Base-by-base conservation (phyloP, 2,329 filamentous ascomycete species). In the Penicillium sp. region DNA sequence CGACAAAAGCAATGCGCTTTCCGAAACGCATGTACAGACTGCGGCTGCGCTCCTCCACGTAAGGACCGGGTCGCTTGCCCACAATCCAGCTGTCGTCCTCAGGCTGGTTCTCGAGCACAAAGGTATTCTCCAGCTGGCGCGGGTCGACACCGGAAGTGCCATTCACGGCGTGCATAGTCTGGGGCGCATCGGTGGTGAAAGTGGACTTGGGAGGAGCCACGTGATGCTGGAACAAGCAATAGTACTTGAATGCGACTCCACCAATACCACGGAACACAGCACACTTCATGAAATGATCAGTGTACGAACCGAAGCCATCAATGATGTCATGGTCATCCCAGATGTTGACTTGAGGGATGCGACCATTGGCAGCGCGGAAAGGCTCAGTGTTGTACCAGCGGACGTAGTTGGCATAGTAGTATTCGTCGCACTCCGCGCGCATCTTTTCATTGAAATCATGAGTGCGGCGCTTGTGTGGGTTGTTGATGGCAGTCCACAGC, bases 131-230 rank as follows among this genome's bases (percentile, higher is more conserved):
- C 27, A 91, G 76, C 73, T 96, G 92, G 27, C 82, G 82, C 1
- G 86, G 83, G 65, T 96, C 90, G 2, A 73, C 71, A 9, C 79
- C 79, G 6, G 84, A 77, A 4, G 74, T 76, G 8, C 81, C 82
- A 33, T 84, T 79, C 4, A 74, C 69, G 25, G 61, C 72, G 53
- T 61, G 73, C 74, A 79, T 83, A 0, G 83, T 85, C 59, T 81
- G 75, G 0, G 82, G 81, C 3, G 82, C 79, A 80, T 89, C 89
- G 1, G 90, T 90, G 2, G 91, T 96, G 71, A 88, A 97, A 1
- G 92, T 96, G 27, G 89, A 92, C 59, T 83, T 79, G 0, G 93
- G 92, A 1, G 93, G 93, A 12, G 92, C 85, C 48, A 95, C 78
- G 67, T 97, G 93, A 65, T 92, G 81, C 65, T 87, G 85, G 75